Conservation (phyloP, 129 eudicot genomes). For the Escallonia rubra region DNA sequence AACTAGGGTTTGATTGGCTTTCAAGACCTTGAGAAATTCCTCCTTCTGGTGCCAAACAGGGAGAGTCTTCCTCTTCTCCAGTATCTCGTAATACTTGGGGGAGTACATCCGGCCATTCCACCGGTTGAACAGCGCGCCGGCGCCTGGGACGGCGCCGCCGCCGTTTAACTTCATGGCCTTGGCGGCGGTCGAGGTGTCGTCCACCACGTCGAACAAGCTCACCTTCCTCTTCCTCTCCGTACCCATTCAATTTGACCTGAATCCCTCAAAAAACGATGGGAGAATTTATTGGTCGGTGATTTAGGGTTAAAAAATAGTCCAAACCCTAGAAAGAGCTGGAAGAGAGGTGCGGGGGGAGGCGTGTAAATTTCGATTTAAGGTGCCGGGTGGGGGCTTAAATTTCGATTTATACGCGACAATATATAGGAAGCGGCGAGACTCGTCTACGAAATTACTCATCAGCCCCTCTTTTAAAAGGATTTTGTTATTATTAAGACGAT, state of each 20-base stretch:
- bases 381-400: too few species aligned
- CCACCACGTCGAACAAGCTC: slow-evolving; percentile 84
- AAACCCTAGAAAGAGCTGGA: too few species aligned
- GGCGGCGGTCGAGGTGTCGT: slow-evolving; percentile 35
- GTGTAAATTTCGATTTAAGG: too few species aligned
- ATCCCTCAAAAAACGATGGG: too few species aligned
- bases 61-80: slow-evolving; percentile 80
- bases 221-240: slow-evolving; percentile 84
- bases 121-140: slow-evolving; percentile 38
- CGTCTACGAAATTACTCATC: too few species aligned
- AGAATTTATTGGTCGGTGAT: too few species aligned
- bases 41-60: slow-evolving; percentile 99
- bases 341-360: too few species aligned
- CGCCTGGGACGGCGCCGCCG: slow-evolving; percentile 10
- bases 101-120: slow-evolving; percentile 79
- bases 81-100: slow-evolving; percentile 55
- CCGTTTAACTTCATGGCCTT: slow-evolving; percentile 46
- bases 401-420: too few species aligned
- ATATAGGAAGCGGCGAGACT: too few species aligned
- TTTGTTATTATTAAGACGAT: too few species aligned
- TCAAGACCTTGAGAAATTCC: slow-evolving; percentile 67
- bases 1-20: slow-evolving; percentile 64
- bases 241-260: slow-evolving; percentile 33
- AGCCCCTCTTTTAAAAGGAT: too few species aligned
- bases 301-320: too few species aligned